Evolutionary conservation across 2,329 filamentous ascomycete genomes (phyloP), one percentile per base, ranked within the genome.

Genomic region (Tympanopsis confertula): DNA sequence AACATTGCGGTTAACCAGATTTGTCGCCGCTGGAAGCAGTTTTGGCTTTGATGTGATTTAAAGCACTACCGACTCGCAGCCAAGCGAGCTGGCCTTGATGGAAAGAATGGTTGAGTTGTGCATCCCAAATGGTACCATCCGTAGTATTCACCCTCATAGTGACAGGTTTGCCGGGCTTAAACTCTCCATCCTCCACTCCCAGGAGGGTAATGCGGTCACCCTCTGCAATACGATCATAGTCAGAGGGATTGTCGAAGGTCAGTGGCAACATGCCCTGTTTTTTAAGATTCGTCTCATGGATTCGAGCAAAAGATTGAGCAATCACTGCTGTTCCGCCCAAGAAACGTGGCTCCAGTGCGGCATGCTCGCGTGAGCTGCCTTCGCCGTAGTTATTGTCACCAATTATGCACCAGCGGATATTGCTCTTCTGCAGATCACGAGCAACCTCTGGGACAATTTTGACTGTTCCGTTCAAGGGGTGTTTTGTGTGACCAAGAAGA

Each of bases 231-330:
- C 22, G 22, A 63, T 98, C 91, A 65, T 98, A 98, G 65, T 98
- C 91, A 59, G 82, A 89, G 40, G 89, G 89, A 59, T 96, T 80
- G 41, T 78, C 66, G 69, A 98, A 98, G 53, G 88, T 96, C 48
- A 98, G 76, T 55, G 91, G 91, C 68, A 98, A 84, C 89, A 98
- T 95, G 68, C 91, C 91, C 78, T 98, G 91, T 82, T 98, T 98
- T 86, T 98, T 98, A 71, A 98, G 69, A 78, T 98, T 98, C 72
- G 91, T 98, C 76, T 98, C 91, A 76, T 98, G 91, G 58, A 98
- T 98, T 83, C 91, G 91, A 56, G 91, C 91, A 59, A 98, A 98
- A 47, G 78, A 86, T 58, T 86, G 82, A 57, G 83, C 88, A 61
- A 98, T 93, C 70, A 98, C 94, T 56, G 89, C 91, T 55, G 95